Base-by-base conservation (phyloP, 192 early-diverging fungal species). In the Coemansia sp. region DNA sequence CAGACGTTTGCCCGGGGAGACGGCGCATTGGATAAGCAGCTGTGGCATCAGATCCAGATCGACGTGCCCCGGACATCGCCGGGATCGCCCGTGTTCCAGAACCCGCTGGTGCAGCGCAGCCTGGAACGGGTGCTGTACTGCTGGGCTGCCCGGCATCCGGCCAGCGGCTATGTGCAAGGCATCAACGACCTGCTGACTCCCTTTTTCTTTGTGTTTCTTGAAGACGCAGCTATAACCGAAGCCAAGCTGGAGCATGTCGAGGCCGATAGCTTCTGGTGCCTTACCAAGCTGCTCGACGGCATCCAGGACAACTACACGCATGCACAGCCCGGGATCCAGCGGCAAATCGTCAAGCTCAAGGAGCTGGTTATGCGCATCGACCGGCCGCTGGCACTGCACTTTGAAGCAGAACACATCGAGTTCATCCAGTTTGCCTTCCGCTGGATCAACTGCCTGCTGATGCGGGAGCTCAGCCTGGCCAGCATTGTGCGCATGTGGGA, bases 261-360 rank as follows among this genome's bases (percentile, higher is more conserved):
- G 55, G 93, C 95, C 10, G 97, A 99, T 68, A 84, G 85, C 23
- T 99, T 93, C 76, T 99, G 97, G 97, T 96, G 94, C 64, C 80
- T 99, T 37, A 90, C 92, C 7, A 92, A 93, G 58, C 80, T 99
- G 39, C 64, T 99, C 34, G 97, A 99, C 66, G 94, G 95, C 2
- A 99, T 99, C 62, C 97, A 98, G 79, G 97, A 99, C 65, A 99
- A 98, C 68, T 99, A 96, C 72, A 99, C 93, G 26, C 88, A 89
- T 78, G 89, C 89, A 8, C 97, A 99, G 62, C 94, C 93, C 2
- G 97, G 97, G 6, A 97, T 99, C 51, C 91, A 94, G 53, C 76
- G 95, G 40, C 94, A 96, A 56, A 88, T 97, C 38, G 71, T 75
- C 21, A 87, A 88, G 62, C 69, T 99, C 49, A 90, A 91, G 53